Evolutionary conservation across 495 filamentous ascomycete species (phyloP).

Genomic region (Xylaria grammica): DNA sequence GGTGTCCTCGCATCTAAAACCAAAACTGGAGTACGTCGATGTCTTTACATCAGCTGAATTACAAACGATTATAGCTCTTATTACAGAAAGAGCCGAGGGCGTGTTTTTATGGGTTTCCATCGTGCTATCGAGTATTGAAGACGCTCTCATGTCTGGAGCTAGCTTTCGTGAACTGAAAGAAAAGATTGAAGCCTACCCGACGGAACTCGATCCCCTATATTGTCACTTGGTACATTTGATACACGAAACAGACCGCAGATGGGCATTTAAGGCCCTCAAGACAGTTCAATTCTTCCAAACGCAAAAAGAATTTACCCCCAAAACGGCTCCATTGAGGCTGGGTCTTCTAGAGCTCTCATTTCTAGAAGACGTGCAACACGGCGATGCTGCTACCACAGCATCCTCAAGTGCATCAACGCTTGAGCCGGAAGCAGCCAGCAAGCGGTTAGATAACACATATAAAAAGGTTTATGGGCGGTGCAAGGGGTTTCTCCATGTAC

Average conservation of each 20-base stretch:
- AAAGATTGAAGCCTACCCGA: conserved; percentile 23
- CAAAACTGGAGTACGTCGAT: conserved; percentile 14
- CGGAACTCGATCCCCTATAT: conserved; percentile 25
- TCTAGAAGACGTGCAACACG: conserved; percentile 23
- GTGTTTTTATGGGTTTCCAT: conserved; percentile 41
- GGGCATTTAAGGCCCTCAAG: conserved; percentile 21
- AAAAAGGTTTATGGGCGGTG: conserved; percentile 29
- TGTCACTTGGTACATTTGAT: conserved; percentile 26
- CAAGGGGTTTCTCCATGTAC: conserved; percentile 28
- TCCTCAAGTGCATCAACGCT: conserved; percentile 1
- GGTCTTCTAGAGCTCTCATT: conserved; percentile 27
- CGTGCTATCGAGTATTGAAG: conserved; percentile 25
- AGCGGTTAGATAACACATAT: neutral
- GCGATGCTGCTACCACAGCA: conserved; percentile 16
- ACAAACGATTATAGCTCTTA: conserved; percentile 9
- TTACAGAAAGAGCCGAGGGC: conserved; percentile 34
- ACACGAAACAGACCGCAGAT: conserved; percentile 20
- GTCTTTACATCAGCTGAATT: neutral
- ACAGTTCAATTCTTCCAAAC: neutral
- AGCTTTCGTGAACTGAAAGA: conserved; percentile 24
- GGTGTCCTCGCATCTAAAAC: conserved; percentile 16
- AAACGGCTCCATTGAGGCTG: no score
- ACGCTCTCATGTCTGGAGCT: conserved; percentile 30
- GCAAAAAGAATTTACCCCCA: no score
- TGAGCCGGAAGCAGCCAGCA: neutral